Evolutionary conservation across 2,329 filamentous ascomycete species (phyloP), one percentile per base, ranked within the genome.

Genomic region (Erysiphe neolycopersici): DNA sequence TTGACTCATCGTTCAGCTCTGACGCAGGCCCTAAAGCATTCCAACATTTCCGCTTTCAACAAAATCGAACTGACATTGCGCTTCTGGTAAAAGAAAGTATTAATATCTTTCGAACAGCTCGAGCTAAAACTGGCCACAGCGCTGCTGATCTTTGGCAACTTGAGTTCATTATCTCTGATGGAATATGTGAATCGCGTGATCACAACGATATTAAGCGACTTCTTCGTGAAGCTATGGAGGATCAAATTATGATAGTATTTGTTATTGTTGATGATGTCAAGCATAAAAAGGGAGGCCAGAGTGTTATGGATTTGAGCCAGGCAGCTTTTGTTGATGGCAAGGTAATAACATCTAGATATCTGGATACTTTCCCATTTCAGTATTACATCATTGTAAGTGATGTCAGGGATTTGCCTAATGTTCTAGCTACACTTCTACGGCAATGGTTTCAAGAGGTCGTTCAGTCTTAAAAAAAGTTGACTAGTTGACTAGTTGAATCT

Each of bases 181-280:
- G 91, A 9, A 73, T 95, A 19, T 94, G 85, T 51, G 83, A 91
- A 43, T 74, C 70, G 33, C 64, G 67, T 1, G 78, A 85, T 41
- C 87, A 95, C 58, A 81, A 84, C 16, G 68, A 72, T 5, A 85
- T 98, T 51, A 71, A 80, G 14, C 67, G 82, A 5, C 67, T 95
- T 18, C 73, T 98, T 11, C 69, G 89, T 10, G 78, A 87, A 60
- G 87, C 89, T 1, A 75, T 84, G 54, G 85, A 94, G 59, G 82
- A 94, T 61, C 69, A 84, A 14, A 91, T 99, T 56, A 94, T 98
- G 82, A 76, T 95, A 49, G 87, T 98, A 5, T 99, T 98, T 59
- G 82, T 98, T 53, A 79, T 99, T 54, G 83, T 98, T 56, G 89
- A 98, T 63, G 66, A 72, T 38, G 55, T 65, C 18, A 60, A 61